Evolutionary conservation across 345 rosid species (phyloP).

Genomic region (Clarkia xantiana): DNA sequence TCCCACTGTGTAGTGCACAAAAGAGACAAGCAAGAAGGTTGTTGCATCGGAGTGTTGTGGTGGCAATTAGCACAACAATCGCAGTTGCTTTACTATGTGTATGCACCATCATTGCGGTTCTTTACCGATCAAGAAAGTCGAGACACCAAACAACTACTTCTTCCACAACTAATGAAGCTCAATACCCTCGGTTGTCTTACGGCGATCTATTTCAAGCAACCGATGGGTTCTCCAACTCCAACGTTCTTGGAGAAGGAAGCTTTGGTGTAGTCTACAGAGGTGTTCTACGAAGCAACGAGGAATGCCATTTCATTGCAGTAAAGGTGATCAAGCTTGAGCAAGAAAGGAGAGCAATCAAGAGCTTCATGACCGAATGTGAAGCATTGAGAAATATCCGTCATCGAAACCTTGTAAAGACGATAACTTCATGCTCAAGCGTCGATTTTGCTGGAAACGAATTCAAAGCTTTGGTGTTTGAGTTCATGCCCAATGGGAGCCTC

Average conservation of each 20-base stretch:
- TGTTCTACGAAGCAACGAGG: neutral
- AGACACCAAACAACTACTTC: no score
- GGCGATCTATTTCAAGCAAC: constrained; percentile 9
- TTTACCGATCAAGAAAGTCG: no score
- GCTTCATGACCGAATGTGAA: constrained; percentile 12
- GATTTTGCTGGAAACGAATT: constrained; percentile 13
- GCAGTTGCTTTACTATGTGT: neutral
- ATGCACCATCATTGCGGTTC: neutral
- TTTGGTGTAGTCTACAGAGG: constrained; percentile 11
- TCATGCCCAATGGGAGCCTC: constrained; percentile 13
- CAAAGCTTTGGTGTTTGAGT: constrained; percentile 16
- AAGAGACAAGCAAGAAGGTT: neutral
- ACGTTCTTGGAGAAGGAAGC: constrained; percentile 14
- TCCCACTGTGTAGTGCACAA: constrained; percentile 1
- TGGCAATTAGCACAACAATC: neutral
- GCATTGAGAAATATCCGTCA: constrained; percentile 12
- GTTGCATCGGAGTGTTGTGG: neutral
- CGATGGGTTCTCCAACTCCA: constrained; percentile 9
- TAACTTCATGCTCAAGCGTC: constrained; percentile 9
- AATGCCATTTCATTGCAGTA: constrained; percentile 9
- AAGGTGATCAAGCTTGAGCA: constrained; percentile 13
- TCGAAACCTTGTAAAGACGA: constrained; percentile 10
- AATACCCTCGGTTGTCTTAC: no score
- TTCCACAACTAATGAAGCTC: no score
- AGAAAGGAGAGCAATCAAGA: constrained; percentile 6